A percentile compares a stretch with the other conserved stretches of the same genome.
phyloP scores from a whole-genome alignment of 441 rosid genomes.

The Eruca vesicaria region DNA sequence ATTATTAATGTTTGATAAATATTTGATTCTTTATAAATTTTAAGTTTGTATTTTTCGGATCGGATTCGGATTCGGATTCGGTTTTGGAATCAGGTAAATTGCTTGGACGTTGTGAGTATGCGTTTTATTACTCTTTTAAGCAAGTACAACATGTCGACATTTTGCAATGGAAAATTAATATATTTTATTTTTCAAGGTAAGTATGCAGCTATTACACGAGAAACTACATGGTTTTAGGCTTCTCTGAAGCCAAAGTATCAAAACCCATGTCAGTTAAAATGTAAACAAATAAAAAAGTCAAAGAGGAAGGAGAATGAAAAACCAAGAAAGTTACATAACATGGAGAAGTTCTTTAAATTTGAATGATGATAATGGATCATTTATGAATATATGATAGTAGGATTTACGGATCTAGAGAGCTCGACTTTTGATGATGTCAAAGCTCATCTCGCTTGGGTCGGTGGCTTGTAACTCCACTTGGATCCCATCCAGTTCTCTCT shows the following conservation, averaged over 20 bases:
- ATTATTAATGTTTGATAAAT: no score
- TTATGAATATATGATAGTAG: constrained; percentile 6
- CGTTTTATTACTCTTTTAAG: background rate
- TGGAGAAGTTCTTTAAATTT: constrained; percentile 15
- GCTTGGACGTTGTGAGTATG: no score
- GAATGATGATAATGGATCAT: background rate
- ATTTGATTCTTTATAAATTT: no score
- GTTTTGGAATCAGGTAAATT: no score
- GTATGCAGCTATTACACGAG: constrained; percentile 22
- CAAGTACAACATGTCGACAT: background rate
- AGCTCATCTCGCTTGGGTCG: constrained; percentile 79
- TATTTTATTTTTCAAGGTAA: constrained; percentile 6
- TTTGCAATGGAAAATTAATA: background rate
- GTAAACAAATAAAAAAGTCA: background rate
- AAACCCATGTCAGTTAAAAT: constrained; percentile 20
- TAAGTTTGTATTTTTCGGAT: no score
- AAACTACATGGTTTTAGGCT: constrained; percentile 30
- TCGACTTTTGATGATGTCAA: constrained; percentile 60
- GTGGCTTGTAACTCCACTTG: constrained; percentile 79
- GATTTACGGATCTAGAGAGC: constrained; percentile 41
- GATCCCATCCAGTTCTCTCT: constrained; percentile 73
- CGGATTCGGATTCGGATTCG: no score
- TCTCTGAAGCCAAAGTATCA: constrained; percentile 8
- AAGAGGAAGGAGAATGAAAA: constrained; percentile 17
- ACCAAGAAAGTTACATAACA: constrained; percentile 27